Evolutionary conservation across 1,139 yeast species (phyloP), one percentile per base, ranked within the genome.

Genomic region (Candida freyschussii): DNA sequence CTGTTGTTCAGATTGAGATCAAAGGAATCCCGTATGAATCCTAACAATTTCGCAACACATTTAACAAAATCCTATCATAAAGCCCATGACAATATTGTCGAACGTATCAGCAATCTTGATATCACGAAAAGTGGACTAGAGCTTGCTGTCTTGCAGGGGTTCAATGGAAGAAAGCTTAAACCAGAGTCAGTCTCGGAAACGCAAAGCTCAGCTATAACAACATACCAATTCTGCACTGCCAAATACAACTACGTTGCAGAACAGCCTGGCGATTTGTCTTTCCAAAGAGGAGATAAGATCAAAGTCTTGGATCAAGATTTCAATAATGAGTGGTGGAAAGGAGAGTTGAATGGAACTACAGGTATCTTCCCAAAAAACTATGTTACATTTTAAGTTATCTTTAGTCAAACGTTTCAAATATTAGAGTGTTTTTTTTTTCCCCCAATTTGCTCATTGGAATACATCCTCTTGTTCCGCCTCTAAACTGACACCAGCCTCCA

Each of bases 391-490:
- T 32, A 13, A 25, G 8, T 14, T 13, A 27, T n/a, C n/a, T n/a
- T 23, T 29, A 5, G 4, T 18, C 21, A 25, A 20, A 9, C 16
- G 17, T 13, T 26, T 28, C 21, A 9, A 8, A 19, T 19, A 8
- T 9, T 19, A 19, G 21, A n/a, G n/a, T n/a, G n/a, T n/a, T n/a
- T n/a, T n/a, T n/a, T n/a, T n/a, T n/a, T n/a, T n/a, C n/a, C 11
- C 21, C 11, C 21, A 21, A 21, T 21, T n/a, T n/a, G 14, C 14
- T 30, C 19, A 34, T n/a, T 72, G 72, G 55, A 84, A 81, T 10
- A 76, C 75, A 58, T 81, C 83, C 44, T 79, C 80, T 55, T 78
- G 82, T 33, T 75, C 84, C 7, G 85, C 85, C 50, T 84, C 95
- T 30, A 71, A 45, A 12, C 18, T 31, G 11, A 56, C 69, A 14